phyloP scores from a whole-genome alignment of 176 grass and related monocot genomes.

The Oryza nivara region DNA sequence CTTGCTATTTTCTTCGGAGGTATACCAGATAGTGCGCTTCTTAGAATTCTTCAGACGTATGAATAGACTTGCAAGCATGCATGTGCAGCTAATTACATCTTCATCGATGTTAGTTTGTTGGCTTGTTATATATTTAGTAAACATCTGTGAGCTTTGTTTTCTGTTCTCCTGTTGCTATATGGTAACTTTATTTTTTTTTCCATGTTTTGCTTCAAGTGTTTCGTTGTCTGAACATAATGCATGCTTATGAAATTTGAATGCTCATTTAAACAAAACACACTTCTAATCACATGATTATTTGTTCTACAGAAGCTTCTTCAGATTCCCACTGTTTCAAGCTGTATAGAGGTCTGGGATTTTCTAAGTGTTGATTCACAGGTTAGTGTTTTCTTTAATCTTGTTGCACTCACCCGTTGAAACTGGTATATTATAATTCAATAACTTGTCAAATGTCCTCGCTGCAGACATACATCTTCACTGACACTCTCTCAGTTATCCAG shows the following conservation, averaged over 20 bases:
- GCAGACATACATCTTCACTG: conserved; percentile 89
- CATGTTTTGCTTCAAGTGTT: conserved; percentile 20
- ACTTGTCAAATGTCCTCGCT: conserved; percentile 39
- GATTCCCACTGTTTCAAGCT: conserved; percentile 88
- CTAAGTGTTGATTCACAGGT: conserved; percentile 94
- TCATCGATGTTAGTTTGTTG: conserved; percentile 23
- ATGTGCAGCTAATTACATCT: conserved; percentile 33
- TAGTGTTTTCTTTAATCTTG: conserved; percentile 39
- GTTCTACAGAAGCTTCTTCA: conserved; percentile 91
- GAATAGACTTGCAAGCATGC: conserved; percentile 1
- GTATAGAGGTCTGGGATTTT: conserved; percentile 99
- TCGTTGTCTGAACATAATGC: neutral
- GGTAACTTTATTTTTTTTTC: conserved; percentile 7
- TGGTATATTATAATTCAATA: conserved; percentile 4
- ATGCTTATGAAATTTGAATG: neutral
- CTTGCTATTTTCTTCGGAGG: neutral
- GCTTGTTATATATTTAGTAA: conserved; percentile 26
- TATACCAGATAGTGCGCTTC: neutral
- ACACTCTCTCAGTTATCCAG: conserved; percentile 87
- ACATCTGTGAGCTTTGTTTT: conserved; percentile 4
- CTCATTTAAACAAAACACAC: conserved; percentile 10
- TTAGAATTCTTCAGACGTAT: neutral
- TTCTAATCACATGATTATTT: neutral
- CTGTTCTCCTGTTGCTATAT: conserved; percentile 28
- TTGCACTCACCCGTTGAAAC: conserved; percentile 9